Base-by-base conservation (phyloP, 1,284 basidiomycete species). In the Kwoniella shivajii region DNA sequence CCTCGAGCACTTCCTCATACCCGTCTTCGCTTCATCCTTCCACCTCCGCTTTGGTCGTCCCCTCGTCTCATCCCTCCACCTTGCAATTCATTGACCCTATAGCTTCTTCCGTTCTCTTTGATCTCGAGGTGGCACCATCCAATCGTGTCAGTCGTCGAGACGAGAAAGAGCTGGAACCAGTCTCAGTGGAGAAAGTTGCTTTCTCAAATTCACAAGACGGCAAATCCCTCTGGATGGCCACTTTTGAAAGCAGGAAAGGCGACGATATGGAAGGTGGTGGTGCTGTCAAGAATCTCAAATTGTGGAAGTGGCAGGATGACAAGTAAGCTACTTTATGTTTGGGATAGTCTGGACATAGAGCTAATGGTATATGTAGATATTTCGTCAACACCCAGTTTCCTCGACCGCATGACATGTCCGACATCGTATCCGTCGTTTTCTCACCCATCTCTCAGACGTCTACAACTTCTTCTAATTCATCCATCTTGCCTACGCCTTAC, bases 61-160 rank as follows among this genome's bases (percentile, higher is more conserved):
- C 92, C 0, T 92, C 95, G 0, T 95, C 94, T 0, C 93, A 99
- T 72, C 89, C 93, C 0, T 95, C 94, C 5, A 92, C 92, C 13
- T 80, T 99, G 41, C 96, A 99, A 79, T 87, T 91, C 41, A 94
- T 91, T 78, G 88, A 92, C 31, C 87, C 88, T 0, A 78, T 82
- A 13, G 83, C 85, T 7, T 88, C 88, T 30, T 83, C 84, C 48
- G 83, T 94, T 3, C 70, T 92, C 1, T 87, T 87, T 47, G 95
- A 99, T 77, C 82, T 99, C 26, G 94, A 99, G 75, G 85, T 99
- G 4, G 87, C 90, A 0, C 91, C 95, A 9, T 93, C 92, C 20
- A 99, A 98, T 79, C 85, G 92, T 56, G 86, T 98, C 16, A 90
- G 91, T 22, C 82, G 89, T 61, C 82, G 86, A 56, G 90, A 93